Conservation (phyloP, 176 grass and related monocot genomes). For the Hordeum vulgare region MorexV3_pseudomolecules_assembly NC_058524.1:64605028-64605527, state of each 20-base stretch:
- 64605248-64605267: not conserved
- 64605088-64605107: not conserved
- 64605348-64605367: not conserved
- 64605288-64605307: not conserved
- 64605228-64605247: not conserved
- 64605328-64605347: not conserved
- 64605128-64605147: not conserved
- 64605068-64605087: not conserved
- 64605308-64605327: not conserved
- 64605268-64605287: not conserved
- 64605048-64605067: not conserved
- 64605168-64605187: not conserved
- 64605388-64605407: not conserved
- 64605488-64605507: not conserved
- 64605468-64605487: not conserved
- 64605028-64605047: not conserved
- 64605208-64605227: not conserved
- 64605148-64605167: not conserved
- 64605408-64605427: not conserved
- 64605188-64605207: not conserved
- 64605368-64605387: not conserved
- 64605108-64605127: not conserved
- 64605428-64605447: not conserved
- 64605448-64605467: not conserved
- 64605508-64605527: not conserved